phyloP scores from a whole-genome alignment of 2,329 filamentous ascomycete species.

The Eutypa lata region DNA sequence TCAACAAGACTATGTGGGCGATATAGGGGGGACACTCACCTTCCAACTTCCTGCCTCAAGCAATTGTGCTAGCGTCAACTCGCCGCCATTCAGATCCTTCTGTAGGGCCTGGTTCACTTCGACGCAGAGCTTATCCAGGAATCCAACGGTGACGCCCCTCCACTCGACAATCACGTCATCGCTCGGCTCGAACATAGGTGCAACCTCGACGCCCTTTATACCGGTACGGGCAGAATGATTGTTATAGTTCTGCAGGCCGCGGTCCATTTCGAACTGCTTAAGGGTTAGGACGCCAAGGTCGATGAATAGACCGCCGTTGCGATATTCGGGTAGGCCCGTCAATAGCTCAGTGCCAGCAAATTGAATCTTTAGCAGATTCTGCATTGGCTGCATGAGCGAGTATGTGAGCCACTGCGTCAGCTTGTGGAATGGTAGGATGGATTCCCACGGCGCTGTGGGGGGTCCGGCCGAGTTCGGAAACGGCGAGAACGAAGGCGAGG shows the following conservation, averaged over 20 bases:
- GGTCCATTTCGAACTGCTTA: conserved; percentile 65
- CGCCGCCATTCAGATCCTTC: conserved; percentile 60
- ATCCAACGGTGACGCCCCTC: conserved; percentile 71
- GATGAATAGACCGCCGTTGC: conserved; percentile 86
- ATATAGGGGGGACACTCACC: conserved; percentile 40
- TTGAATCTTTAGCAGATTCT: conserved; percentile 72
- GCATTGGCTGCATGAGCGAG: conserved; percentile 89
- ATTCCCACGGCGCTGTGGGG: conserved; percentile 57
- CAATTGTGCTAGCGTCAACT: conserved; percentile 81
- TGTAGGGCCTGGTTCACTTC: conserved; percentile 67
- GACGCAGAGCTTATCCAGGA: conserved; percentile 65
- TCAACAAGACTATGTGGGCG: too few relatives aligned
- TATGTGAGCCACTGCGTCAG: conserved; percentile 93
- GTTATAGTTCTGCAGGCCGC: conserved; percentile 67
- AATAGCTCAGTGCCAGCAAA: conserved; percentile 79
- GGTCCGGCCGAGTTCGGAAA: conserved; percentile 38
- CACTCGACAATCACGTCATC: conserved; percentile 81
- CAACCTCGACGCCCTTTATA: conserved; percentile 54
- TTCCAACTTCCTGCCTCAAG: conserved; percentile 98
- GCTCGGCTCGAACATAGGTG: conserved; percentile 69
- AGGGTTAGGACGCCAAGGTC: conserved; percentile 78
- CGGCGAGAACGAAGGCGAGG: conserved; percentile 50
- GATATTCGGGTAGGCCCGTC: conserved; percentile 87
- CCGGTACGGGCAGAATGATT: conserved; percentile 71
- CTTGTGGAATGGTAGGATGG: conserved; percentile 89